These are phyloP conservation scores for Paecilomyces fulvus DNA, from an alignment of 2,329 filamentous ascomycete genomes.

Conservation along the genomic window DNA sequence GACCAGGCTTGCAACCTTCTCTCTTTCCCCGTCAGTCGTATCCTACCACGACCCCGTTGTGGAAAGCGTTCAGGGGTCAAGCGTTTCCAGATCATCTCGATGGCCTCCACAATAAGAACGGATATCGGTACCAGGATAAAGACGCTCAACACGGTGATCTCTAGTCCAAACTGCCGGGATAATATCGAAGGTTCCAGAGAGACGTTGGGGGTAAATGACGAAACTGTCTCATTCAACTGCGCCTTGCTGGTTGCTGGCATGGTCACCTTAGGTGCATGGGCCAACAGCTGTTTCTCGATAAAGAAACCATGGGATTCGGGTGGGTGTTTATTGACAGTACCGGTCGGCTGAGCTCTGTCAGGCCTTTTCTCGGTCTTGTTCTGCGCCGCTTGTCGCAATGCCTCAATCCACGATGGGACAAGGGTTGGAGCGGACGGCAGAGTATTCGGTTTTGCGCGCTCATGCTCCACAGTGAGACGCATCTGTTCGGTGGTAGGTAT, in stretches of 20 bases:
- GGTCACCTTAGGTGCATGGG: neutral
- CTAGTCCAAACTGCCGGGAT: constrained; percentile 8
- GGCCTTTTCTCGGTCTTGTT: neutral
- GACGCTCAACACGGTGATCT: constrained; percentile 11
- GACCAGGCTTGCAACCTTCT: constrained; percentile 10
- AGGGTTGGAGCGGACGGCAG: neutral
- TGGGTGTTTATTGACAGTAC: neutral
- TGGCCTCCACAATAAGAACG: constrained; percentile 11
- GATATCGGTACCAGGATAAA: constrained; percentile 15
- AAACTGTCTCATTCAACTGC: neutral
- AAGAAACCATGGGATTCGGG: neutral
- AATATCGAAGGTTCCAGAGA: constrained; percentile 3
- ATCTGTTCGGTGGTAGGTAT: neutral
- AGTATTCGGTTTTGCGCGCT: neutral
- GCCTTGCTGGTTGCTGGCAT: neutral
- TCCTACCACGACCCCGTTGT: constrained; percentile 10
- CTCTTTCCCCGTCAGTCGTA: constrained; percentile 11
- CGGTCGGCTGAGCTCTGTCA: neutral
- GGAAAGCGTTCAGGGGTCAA: constrained; percentile 12
- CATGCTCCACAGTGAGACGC: neutral
- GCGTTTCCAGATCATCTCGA: constrained; percentile 7
- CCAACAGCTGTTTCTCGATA: neutral
- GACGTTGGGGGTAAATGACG: neutral
- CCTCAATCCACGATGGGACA: neutral
- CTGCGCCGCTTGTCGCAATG: neutral